Evolutionary conservation across 2,329 filamentous ascomycete species (phyloP), one percentile per base, ranked within the genome.

Genomic region (Didymella lethalis): DNA sequence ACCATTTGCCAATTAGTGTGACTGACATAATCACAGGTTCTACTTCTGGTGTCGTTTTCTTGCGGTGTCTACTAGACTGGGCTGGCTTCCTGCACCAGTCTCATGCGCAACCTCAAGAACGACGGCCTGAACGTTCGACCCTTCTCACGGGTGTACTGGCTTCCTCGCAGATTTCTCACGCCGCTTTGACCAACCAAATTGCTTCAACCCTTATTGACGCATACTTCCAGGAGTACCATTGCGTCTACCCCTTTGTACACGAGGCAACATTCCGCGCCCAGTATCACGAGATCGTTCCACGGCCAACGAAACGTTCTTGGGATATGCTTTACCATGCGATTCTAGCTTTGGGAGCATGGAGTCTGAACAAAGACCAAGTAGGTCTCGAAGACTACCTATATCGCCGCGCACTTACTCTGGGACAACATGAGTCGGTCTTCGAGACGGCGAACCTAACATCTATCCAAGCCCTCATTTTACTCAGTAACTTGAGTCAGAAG

Each of bases 211-310:
- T 70, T 14, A 63, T 70, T 7, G 66, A 70, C 40, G 65, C 68
- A 4, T 70, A 68, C 28, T 70, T 70, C 25, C 57, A 65, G 36
- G 67, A 69, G 31, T 70, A 67, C 18, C 68, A 70, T 49, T 56
- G 67, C 3, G 62, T 63, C 36, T 70, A 69, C 16, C 68, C 68
- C 0, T 70, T 70, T n/a, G 64, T 70, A 2, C 68, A 70, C 26
- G 68, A 70, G 47, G 65, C 65, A 16, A 69, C 65, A 5, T 70
- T 70, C 31, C 68, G 68, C n/a, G 66, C 68, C 12, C 68, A 70
- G 40, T 68, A 64, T 34, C 65, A 70, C 31, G 66, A 70, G 38
- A 64, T 70, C 7, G 63, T 70, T 36, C 61, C 66, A 8, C 68
- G 68, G 2, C 68, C 68, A 18, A 54, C 66, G 0, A 61, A 64